Percentiles rank a stretch among this genome's conserved stretches.
Conservation (phyloP, 1,139 yeast species). For the Schwanniomyces etchellsii region DNA sequence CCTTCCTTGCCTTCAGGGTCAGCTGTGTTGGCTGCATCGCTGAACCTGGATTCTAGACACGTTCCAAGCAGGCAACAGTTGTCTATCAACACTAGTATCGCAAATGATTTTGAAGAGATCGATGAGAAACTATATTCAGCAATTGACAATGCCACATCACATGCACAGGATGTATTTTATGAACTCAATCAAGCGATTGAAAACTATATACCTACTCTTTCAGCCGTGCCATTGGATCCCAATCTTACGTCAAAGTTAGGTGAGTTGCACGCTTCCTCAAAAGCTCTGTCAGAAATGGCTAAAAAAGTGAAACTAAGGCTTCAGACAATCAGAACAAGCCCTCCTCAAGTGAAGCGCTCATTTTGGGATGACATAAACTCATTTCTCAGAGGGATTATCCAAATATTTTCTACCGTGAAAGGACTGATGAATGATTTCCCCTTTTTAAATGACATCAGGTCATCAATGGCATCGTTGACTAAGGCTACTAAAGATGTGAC, state of each 20-base stretch:
- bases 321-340: constrained; percentile 43
- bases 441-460: constrained; percentile 70
- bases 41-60: constrained; percentile 16
- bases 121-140: constrained; percentile 75
- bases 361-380: constrained; percentile 87
- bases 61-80: constrained; percentile 12
- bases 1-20: neutral
- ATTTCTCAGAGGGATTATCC: constrained; percentile 77
- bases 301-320: constrained; percentile 58
- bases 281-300: constrained; percentile 75
- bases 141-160: constrained; percentile 65
- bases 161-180: constrained; percentile 75
- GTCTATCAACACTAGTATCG: constrained; percentile 17
- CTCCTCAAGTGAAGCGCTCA: constrained; percentile 49
- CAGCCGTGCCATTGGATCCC: constrained; percentile 34
- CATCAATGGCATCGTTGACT: constrained; percentile 75
- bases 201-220: constrained; percentile 48
- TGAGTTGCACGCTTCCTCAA: constrained; percentile 75
- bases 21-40: constrained; percentile 12
- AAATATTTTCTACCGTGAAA: constrained; percentile 77
- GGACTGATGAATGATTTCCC: constrained; percentile 79
- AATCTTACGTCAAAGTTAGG: constrained; percentile 60
- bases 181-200: constrained; percentile 75
- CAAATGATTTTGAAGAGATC: constrained; percentile 40
- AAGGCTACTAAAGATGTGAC: constrained; percentile 90